These are phyloP conservation scores for Nitzschia palea DNA, from an alignment of 108 stramenopile genomes.

Conservation along the genomic window DNA sequence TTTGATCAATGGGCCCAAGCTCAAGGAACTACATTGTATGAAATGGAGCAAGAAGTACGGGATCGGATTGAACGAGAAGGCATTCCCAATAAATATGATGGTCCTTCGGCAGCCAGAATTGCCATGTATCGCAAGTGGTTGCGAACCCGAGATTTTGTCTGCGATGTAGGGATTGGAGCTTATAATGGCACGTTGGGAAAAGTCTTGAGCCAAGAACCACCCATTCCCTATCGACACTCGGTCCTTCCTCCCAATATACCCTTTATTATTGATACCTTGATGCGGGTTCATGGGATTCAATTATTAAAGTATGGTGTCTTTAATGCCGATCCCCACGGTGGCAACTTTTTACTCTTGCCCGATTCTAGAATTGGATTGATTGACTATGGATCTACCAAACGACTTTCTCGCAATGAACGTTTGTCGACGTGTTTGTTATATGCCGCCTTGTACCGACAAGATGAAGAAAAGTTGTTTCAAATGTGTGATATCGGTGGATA, in stretches of 20 bases:
- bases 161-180: slow-evolving; percentile 8
- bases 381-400: slow-evolving; percentile 68
- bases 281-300: slow-evolving; percentile 61
- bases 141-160: background rate
- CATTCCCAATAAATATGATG: slow-evolving; percentile 41
- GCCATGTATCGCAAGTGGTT: slow-evolving; percentile 16
- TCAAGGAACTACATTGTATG: slow-evolving; percentile 35
- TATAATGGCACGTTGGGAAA: slow-evolving; percentile 15
- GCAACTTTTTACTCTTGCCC: slow-evolving; percentile 75
- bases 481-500: slow-evolving; percentile 35
- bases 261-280: slow-evolving; percentile 50
- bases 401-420: slow-evolving; percentile 32
- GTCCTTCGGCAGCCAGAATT: slow-evolving; percentile 30
- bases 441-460: slow-evolving; percentile 31
- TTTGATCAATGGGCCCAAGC: slow-evolving; percentile 21
- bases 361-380: slow-evolving; percentile 74
- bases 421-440: slow-evolving; percentile 30
- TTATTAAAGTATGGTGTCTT: slow-evolving; percentile 61
- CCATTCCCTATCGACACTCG: slow-evolving; percentile 1
- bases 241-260: slow-evolving; percentile 34
- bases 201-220: background rate
- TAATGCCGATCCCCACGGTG: slow-evolving; percentile 60
- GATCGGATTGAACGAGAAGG: slow-evolving; percentile 34
- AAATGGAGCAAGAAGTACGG: slow-evolving; percentile 26
- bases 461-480: slow-evolving; percentile 33